Evolutionary conservation across 176 grass and related monocot species (phyloP), one percentile per base, ranked within the genome.

Genomic region (Aegilops sharonensis): DNA sequence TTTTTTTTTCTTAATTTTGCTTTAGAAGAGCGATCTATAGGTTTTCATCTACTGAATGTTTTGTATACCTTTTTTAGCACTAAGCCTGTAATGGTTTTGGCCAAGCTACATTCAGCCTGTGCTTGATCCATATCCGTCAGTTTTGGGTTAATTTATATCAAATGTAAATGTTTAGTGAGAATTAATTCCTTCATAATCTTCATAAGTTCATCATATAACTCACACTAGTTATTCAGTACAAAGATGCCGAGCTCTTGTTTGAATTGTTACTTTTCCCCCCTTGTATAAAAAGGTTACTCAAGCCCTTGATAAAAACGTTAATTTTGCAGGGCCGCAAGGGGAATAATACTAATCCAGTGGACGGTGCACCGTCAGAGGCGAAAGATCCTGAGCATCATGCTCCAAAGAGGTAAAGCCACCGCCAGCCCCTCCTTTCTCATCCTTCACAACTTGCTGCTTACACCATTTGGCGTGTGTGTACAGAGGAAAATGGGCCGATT

Each of bases 261-360:
- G 1, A 54, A 54, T 1, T 18, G 15, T 54, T 18, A 54, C 50
- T 52, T 17, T 17, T 17, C 0, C 48, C 4, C 48, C 12, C 47
- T 5, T 0, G 0, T 50, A 5, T 5, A 15, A 50, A 15, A 5
- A 1, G 0, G 3, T 50, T 50, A 50, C 4, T 5, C 47, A 1
- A 15, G 47, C 47, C 47, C 14, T 6, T 52, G 13, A 52, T 17
- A 48, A 15, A 52, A 52, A 52, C 48, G 48, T 15, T 52, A 62
- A 60, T 77, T 81, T 84, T 87, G 56, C 90, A 94, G 93, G 85
- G 90, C 29, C 93, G 85, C 32, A 89, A 86, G 43, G 88, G 87
- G 23, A 94, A 86, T 54, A 84, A 86, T 68, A 84, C 62, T 37
- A 88, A 78, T 39, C 9, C 47, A 71, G 56, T 65, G 32, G 68